These are phyloP conservation scores for Aspergillus sparsus DNA, from an alignment of 495 filamentous ascomycete species.

Conservation along the genomic window DNA sequence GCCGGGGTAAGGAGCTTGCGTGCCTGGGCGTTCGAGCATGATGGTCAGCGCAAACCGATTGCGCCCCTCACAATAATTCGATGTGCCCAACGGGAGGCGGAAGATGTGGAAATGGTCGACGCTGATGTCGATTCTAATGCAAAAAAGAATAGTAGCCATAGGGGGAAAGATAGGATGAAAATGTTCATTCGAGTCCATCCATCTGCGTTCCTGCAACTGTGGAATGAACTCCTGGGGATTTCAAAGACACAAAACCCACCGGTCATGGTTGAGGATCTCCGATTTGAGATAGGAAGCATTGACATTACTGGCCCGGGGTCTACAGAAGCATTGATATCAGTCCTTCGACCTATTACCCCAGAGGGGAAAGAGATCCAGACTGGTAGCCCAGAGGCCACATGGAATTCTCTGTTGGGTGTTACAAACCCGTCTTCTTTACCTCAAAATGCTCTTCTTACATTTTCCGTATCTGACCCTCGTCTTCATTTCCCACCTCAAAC, in stretches of 20 bases:
- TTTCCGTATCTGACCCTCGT: conserved; percentile 77
- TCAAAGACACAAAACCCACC: conserved; percentile 70
- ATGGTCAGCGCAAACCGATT: conserved; percentile 57
- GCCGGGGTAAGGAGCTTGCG: conserved; percentile 68
- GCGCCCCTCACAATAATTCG: conserved; percentile 80
- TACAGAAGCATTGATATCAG: conserved; percentile 74
- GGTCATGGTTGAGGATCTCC: conserved; percentile 81
- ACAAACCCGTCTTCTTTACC: conserved; percentile 80
- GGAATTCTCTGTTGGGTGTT: conserved; percentile 65
- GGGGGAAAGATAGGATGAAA: conserved; percentile 54
- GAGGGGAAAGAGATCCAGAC: conserved; percentile 27
- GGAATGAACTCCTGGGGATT: conserved; percentile 71
- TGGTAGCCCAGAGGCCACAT: conserved; percentile 55
- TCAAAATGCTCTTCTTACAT: conserved; percentile 66
- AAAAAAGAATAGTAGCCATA: conserved; percentile 23
- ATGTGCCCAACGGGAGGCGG: conserved; percentile 38
- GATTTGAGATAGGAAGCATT: conserved; percentile 94
- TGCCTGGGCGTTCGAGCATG: conserved; percentile 63
- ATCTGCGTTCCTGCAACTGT: conserved; percentile 81
- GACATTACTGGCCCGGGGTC: conserved; percentile 82
- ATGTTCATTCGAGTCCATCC: conserved; percentile 81
- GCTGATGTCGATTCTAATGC: conserved; percentile 24
- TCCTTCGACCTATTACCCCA: conserved; percentile 59
- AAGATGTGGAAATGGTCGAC: conserved; percentile 42
- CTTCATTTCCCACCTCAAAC: conserved; percentile 65